A percentile compares a stretch with the other conserved stretches of the same genome.
These are phyloP conservation scores for Strobilomyces dryophilus DNA, from an alignment of 768 basidiomycete species.

Conservation along the genomic window DNA sequence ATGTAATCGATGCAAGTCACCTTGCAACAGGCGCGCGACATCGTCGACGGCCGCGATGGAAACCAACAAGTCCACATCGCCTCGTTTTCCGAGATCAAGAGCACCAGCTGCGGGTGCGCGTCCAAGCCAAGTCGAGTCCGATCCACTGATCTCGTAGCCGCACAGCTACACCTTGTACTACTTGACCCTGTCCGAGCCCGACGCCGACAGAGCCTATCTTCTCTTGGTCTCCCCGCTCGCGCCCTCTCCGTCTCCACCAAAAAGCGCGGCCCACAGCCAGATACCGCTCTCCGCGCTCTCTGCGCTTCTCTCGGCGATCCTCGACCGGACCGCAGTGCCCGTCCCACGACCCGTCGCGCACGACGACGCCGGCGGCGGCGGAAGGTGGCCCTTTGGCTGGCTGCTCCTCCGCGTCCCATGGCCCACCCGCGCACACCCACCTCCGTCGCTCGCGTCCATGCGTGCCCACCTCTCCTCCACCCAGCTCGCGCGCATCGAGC, in stretches of 20 bases:
- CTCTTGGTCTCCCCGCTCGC: conserved; percentile 20
- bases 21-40: conserved; percentile 27
- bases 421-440: conserved; percentile 31
- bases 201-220: conserved; percentile 25
- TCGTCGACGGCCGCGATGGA: conserved; percentile 26
- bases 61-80: conserved; percentile 6
- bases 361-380: conserved; percentile 36
- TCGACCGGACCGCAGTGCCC: conserved; percentile 45
- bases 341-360: conserved; percentile 43
- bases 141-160: background rate
- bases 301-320: conserved; percentile 40
- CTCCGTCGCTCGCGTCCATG: conserved; percentile 35
- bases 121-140: background rate
- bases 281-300: conserved; percentile 35
- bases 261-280: background rate
- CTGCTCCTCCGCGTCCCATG: conserved; percentile 34
- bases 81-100: conserved; percentile 22
- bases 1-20: conserved; percentile 15
- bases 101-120: conserved; percentile 30
- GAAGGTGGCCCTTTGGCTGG: conserved; percentile 23
- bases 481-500: conserved; percentile 47
- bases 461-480: conserved; percentile 31
- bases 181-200: conserved; percentile 19
- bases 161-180: conserved; percentile 31
- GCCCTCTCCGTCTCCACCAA: conserved; percentile 1